Evolutionary conservation across 2,329 filamentous ascomycete genomes (phyloP), one percentile per base, ranked within the genome.

Genomic region (Sporothrix brunneoviolacea): DNA sequence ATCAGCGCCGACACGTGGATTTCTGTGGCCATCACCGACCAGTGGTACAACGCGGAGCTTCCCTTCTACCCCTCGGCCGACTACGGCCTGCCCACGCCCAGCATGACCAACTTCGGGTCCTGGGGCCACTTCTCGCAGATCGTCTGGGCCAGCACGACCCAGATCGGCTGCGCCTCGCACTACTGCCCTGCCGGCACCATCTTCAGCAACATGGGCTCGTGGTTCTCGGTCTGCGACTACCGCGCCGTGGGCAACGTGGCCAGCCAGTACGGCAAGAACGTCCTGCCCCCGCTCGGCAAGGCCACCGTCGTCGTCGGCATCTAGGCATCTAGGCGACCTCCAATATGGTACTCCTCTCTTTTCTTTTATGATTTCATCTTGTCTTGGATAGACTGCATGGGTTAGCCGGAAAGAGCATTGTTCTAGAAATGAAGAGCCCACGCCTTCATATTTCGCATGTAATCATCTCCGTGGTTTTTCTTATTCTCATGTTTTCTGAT

Each of bases 141-240:
- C 27, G 75, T 90, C 52, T 91, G 86, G 86, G 77, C 77, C 62
- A 68, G 57, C 22, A 80, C 82, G 50, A 77, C 68, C 16, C 58
- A 72, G 35, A 70, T 90, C 48, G 86, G 83, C 57, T 91, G 86
- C 64, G 73, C 72, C 45, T 78, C 72, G 35, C 63, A 72, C 46
- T 68, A 72, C 64, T 86, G 84, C 69, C 60, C 66, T 12, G 61
- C 69, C 32, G 75, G 76, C 51, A 76, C 70, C 28, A 68, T 79
- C 56, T 66, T 65, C 55, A 56, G 63, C 19, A 57, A 53, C 57
- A 66, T 81, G 72, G 75, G 73, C 32, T 69, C 82, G n/a, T 82
- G 79, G 70, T 89, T 81, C 74, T 91, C 86, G 27, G 88, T 94
- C 61, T 95, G 89, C 83, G 91, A 95, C 78, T 95, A 95, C 73